Evolutionary conservation across 164 flowering plant genomes (phyloP), one percentile per base, ranked within the genome.

Genomic region (Magnolia kwangsiensis): DNA sequence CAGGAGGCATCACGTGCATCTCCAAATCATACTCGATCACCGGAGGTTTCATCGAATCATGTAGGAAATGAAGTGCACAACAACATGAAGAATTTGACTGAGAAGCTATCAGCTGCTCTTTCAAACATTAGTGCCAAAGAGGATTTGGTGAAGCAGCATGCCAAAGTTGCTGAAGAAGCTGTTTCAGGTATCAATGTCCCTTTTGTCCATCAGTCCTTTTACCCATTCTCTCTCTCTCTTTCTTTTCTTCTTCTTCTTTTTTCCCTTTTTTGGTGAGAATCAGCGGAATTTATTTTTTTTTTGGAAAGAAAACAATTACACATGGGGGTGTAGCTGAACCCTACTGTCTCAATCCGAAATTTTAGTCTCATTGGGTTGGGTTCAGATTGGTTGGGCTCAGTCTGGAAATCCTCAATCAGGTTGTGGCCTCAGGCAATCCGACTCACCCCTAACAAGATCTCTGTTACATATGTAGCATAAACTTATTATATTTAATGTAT

Each of bases 101-200:
- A 90, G 79, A 93, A 87, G 80, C 80, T 95, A 74, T 89, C 96
- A 51, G 95, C 94, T 81, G 98, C 97, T 71, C 90, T 91, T 76
- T 79, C 84, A 51, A 90, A 88, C 80, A 86, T 89, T 63, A 89
- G 87, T 75, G 97, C 91, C 19, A 88, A 89, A 79, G 90, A 89
- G 76, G 90, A 87, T 74, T 78, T 88, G 74, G 90, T 88, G 27
- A 87, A 88, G 81, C 92, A 89, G 77, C 89, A 89, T 81, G 84
- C 87, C n/a, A 88, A 85, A 84, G 92, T 89, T 79, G 90, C 92
- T 50, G 92, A 89, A 80, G 92, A 89, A 82, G 92, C 92, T 72
- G 88, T 89, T 55, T 77, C 88, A 78, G 92, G 92, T 89, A 80
- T 10, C 50, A 24, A 65, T 4, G 29, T 9, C 13, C 68, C 29